These are phyloP conservation scores for Nicotiana tomentosiformis DNA, from an alignment of 257 asterid species.

Conservation along the genomic window DNA sequence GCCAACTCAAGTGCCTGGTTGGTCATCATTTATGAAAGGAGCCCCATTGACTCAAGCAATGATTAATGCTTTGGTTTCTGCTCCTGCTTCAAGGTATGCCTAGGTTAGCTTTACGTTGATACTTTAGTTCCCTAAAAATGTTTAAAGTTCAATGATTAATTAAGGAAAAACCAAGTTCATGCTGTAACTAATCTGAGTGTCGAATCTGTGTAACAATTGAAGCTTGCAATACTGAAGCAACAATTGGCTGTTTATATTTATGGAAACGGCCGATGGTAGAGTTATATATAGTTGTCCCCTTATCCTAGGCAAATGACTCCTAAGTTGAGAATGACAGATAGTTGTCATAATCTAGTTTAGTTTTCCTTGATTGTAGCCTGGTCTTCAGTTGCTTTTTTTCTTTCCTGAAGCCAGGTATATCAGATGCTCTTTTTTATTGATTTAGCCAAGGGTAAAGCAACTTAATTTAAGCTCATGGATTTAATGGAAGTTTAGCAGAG, in stretches of 20 bases:
- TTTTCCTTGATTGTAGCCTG: conserved; percentile 14
- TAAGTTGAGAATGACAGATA: neutral
- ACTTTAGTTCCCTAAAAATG: neutral
- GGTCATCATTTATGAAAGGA: conserved; percentile 90
- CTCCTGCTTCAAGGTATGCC: conserved; percentile 90
- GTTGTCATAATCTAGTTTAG: neutral
- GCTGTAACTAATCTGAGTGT: neutral
- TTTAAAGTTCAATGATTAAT: neutral
- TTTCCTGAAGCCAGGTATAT: conserved; percentile 31
- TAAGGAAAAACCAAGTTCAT: neutral
- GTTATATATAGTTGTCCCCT: neutral
- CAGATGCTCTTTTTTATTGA: conserved; percentile 30
- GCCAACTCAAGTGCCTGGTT: conserved; percentile 68
- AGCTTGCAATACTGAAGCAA: neutral
- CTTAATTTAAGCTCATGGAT: conserved; percentile 88
- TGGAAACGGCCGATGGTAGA: neutral
- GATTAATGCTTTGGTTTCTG: conserved; percentile 71
- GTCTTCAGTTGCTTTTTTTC: conserved; percentile 22
- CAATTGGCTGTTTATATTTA: neutral
- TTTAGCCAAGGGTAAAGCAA: conserved; percentile 53
- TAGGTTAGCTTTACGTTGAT: neutral
- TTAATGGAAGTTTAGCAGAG: conserved; percentile 96
- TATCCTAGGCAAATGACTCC: conserved; percentile 2
- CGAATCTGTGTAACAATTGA: neutral
- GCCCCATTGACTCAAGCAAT: conserved; percentile 54